Evolutionary conservation across 2,329 filamentous ascomycete species (phyloP), one percentile per base, ranked within the genome.

Genomic region (Hirsutella minnesotensis): DNA sequence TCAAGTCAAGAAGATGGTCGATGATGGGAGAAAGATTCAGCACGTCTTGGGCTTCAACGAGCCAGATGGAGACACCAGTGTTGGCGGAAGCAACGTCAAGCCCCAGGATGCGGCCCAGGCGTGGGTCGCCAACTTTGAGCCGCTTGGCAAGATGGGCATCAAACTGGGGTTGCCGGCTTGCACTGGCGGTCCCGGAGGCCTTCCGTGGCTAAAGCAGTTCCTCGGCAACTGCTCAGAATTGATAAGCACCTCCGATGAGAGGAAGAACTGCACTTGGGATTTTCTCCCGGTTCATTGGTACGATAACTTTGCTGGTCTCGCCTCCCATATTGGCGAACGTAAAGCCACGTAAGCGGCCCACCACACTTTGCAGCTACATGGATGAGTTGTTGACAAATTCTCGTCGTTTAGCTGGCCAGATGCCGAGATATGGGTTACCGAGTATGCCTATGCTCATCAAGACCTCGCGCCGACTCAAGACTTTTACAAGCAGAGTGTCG

Each of bases 41-140:
- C 75, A 86, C 52, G 75, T 86, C 3, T 66, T 90, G n/a, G 73
- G 68, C 22, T 89, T 88, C 68, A 90, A 92, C 61, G 86, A 92
- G 56, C 86, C 86, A 0, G 83, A 90, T 54, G 76, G 73, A 15
- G 58, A 65, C 3, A 49, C 53, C 1, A 52, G 56, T 2, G 70
- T 66, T 9, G 82, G 82, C 34, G 85, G 85, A 3, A 81, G 75
- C 48, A 66, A 75, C 48, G 64, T 89, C 19, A 56, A 67, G 2
- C 77, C 83, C 0, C 56, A 65, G 9, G 57, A 63, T 1, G 86
- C 85, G 0, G 86, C 85, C 2, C 58, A 70, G 41, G 70, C 77
- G 8, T 92, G 84, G 83, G 77, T 82, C 27, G 66, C 68, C 34
- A 78, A 87, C 53, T 77, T 92, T 44, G 73, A 83, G 49, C 85